phyloP scores from a whole-genome alignment of 2,329 filamentous ascomycete species.

The Pyrenochaeta sp. region DNA sequence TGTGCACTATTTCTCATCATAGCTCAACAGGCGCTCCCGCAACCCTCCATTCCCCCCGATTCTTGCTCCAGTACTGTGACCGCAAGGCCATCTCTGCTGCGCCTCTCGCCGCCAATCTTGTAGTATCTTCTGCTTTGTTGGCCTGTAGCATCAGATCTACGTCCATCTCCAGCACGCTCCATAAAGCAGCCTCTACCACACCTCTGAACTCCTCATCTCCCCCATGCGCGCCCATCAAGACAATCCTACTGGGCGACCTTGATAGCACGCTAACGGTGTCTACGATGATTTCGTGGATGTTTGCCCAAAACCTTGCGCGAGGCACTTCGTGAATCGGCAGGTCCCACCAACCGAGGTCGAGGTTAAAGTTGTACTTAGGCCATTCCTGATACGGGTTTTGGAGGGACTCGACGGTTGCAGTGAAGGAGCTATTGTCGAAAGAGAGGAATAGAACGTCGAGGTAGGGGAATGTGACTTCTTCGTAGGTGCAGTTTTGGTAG shows the following conservation, averaged over 20 bases:
- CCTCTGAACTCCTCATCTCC: constrained; percentile 30
- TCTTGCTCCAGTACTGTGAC: not conserved
- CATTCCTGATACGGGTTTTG: constrained; percentile 11
- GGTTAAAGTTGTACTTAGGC: constrained; percentile 13
- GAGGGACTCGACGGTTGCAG: constrained; percentile 25
- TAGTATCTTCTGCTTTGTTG: constrained; percentile 12
- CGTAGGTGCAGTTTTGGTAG: constrained; percentile 7
- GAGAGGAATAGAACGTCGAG: constrained; percentile 34
- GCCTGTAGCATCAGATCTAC: constrained; percentile 22
- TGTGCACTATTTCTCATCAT: not conserved
- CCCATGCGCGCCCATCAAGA: constrained; percentile 34
- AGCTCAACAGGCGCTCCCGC: not conserved
- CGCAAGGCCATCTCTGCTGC: constrained; percentile 32
- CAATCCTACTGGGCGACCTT: constrained; percentile 27
- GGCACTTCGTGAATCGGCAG: constrained; percentile 32
- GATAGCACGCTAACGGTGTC: constrained; percentile 17
- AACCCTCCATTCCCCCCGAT: not conserved
- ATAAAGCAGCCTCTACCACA: constrained; percentile 29
- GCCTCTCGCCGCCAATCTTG: constrained; percentile 31
- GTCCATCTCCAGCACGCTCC: constrained; percentile 30
- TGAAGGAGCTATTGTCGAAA: constrained; percentile 39
- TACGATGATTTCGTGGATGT: constrained; percentile 30
- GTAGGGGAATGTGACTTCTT: constrained; percentile 12
- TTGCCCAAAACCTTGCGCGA: constrained; percentile 34
- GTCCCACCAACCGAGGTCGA: constrained; percentile 36